Percentiles rank a stretch among this genome's conserved stretches.
These are phyloP conservation scores for Xenoacremonium recifei DNA, from an alignment of 2,329 filamentous ascomycete genomes.

Conservation along the genomic window DNA sequence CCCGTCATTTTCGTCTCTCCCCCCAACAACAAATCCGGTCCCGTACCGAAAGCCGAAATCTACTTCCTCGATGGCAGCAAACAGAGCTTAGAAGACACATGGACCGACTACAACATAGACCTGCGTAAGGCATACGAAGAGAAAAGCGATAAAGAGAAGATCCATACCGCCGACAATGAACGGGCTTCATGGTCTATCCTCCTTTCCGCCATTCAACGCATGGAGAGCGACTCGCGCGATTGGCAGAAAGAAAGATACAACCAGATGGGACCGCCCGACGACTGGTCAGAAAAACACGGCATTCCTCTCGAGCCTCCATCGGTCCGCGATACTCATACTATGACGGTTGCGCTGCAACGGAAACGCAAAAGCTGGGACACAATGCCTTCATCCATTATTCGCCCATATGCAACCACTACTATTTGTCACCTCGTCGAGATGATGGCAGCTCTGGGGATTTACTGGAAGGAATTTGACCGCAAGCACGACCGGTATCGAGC, in stretches of 20 bases:
- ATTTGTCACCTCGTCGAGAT: constrained; percentile 56
- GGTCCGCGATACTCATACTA: constrained; percentile 33
- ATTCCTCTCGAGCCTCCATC: constrained; percentile 24
- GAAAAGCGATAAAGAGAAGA: constrained; percentile 29
- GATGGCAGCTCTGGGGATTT: constrained; percentile 51
- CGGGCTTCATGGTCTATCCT: constrained; percentile 53
- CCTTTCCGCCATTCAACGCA: constrained; percentile 47
- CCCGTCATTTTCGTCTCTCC: constrained; percentile 51
- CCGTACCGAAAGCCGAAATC: constrained; percentile 30
- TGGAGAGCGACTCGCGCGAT: constrained; percentile 46
- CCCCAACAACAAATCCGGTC: constrained; percentile 39
- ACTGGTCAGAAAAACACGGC: constrained; percentile 10
- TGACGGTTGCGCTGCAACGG: constrained; percentile 47
- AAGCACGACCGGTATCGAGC: constrained; percentile 50
- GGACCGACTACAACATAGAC: constrained; percentile 32
- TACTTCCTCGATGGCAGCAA: constrained; percentile 38
- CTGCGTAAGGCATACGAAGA: constrained; percentile 23
- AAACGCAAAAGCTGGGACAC: constrained; percentile 50
- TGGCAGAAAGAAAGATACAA: constrained; percentile 43
- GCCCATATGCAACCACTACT: constrained; percentile 53
- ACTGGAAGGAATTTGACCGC: constrained; percentile 59
- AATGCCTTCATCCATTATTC: constrained; percentile 46
- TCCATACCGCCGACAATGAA: constrained; percentile 57
- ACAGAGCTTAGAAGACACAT: constrained; percentile 34
- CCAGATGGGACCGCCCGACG: constrained; percentile 17